These are phyloP conservation scores for Houttuynia cordata DNA, from an alignment of 164 flowering plant genomes.

Conservation along the genomic window DNA sequence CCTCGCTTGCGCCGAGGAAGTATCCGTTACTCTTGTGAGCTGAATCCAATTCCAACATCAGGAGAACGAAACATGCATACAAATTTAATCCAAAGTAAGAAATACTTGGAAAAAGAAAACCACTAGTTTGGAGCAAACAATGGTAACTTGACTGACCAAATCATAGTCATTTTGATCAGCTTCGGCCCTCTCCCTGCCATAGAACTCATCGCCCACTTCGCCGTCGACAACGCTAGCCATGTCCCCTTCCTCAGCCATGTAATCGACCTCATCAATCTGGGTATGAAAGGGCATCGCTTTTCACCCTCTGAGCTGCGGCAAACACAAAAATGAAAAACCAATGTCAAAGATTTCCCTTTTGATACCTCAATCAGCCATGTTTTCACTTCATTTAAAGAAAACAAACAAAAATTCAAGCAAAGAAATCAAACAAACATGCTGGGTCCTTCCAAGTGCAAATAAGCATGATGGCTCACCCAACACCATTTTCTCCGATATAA, in stretches of 20 bases:
- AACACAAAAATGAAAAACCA: no score
- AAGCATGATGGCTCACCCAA: no score
- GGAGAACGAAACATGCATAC: background rate
- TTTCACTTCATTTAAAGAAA: no score
- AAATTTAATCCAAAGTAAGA: background rate
- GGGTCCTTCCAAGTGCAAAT: no score
- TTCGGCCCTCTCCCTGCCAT: conserved; percentile 18
- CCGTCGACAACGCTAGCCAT: conserved; percentile 20
- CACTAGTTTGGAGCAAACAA: no score
- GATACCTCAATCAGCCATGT: no score
- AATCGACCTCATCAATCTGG: conserved; percentile 18
- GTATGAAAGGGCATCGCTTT: conserved; percentile 18
- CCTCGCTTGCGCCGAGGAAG: conserved; percentile 49
- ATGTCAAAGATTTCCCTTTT: no score
- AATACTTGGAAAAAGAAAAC: background rate
- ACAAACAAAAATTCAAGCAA: no score
- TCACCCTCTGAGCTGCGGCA: background rate
- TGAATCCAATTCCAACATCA: conserved; percentile 8
- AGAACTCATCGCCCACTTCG: conserved; percentile 26
- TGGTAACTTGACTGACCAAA: conserved; percentile 19
- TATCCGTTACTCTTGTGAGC: conserved; percentile 55
- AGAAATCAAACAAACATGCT: no score
- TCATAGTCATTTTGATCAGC: conserved; percentile 30
- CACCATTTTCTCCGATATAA: no score
- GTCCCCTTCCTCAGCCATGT: conserved; percentile 36